Evolutionary conservation across 2,329 filamentous ascomycete genomes (phyloP), one percentile per base, ranked within the genome.

Genomic region (Scedosporium apiospermum): DNA sequence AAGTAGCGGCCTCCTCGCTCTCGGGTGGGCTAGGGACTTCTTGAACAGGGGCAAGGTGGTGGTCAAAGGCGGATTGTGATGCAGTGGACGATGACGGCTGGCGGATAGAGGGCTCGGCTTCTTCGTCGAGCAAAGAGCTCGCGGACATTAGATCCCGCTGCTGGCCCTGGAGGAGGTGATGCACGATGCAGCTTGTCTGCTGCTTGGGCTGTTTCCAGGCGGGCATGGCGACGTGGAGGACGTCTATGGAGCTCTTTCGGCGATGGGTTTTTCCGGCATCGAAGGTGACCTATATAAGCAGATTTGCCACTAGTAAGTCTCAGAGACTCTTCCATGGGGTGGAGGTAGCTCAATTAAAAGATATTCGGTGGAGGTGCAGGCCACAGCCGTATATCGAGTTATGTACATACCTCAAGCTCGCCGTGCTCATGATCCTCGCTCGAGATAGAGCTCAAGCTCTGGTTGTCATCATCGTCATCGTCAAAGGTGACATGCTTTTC

Each of bases 181-280:
- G 86, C 38, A 88, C 86, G 44, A 88, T 78, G 67, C 86, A 88
- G 68, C 86, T 82, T 12, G 82, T 81, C 66, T 79, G 78, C 64
- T 74, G 72, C 41, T 63, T 65, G 34, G 72, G 68, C 51, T 71
- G 68, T 6, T 69, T 70, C 9, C 77, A 68, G 60, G 65, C 5
- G 53, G 65, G 30, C 64, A 66, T 61, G 42, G 65, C 42, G 63
- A 65, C 58, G 65, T 68, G 59, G 34, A 26, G 27, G 30, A 57
- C 49, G 7, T 87, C 82, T 58, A 89, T 77, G 12, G 86, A 88
- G 68, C 84, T 87, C 74, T 88, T 89, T 64, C 86, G 81, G 23
- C 86, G 82, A 68, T 87, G 85, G 0, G 80, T 78, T 66, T 82
- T 87, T 46, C 79, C 73, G 1, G 82, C 74, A 65, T 88, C 85